These are phyloP conservation scores for Nitzschia sp. DNA, from an alignment of 108 stramenopile species.

Conservation along the genomic window DNA sequence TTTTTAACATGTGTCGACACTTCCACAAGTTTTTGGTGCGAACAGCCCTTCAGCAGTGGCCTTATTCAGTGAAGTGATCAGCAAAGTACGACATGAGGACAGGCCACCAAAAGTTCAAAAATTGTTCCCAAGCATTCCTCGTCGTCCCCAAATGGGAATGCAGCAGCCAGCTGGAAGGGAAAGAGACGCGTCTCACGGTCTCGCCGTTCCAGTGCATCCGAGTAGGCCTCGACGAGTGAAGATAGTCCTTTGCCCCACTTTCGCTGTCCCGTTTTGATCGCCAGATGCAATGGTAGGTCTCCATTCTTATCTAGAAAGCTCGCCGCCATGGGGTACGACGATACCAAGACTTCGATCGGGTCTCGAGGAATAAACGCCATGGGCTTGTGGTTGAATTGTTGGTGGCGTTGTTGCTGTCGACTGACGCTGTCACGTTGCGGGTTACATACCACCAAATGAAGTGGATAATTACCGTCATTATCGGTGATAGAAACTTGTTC, in stretches of 20 bases:
- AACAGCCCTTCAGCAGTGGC: too few relatives aligned
- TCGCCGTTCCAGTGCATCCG: slow-evolving; percentile 2
- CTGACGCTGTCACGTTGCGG: neutral
- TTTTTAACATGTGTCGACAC: too few relatives aligned
- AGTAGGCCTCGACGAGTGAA: slow-evolving; percentile 1
- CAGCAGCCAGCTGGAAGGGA: slow-evolving; percentile 39
- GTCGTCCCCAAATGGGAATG: neutral
- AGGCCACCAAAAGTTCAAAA: slow-evolving; percentile 24
- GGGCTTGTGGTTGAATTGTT: neutral
- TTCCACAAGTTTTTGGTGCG: too few relatives aligned
- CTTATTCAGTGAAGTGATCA: too few relatives aligned
- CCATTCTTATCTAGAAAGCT: neutral
- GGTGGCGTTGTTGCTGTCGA: neutral
- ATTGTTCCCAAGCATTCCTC: slow-evolving; percentile 21
- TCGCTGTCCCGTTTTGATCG: slow-evolving; percentile 20
- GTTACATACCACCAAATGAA: slow-evolving; percentile 16
- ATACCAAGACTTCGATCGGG: slow-evolving; percentile 13
- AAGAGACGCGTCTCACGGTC: slow-evolving; percentile 22
- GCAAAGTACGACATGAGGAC: slow-evolving; percentile 13
- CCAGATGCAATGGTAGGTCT: slow-evolving; percentile 29
- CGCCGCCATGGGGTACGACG: slow-evolving; percentile 22
- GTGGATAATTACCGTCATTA: slow-evolving; percentile 13
- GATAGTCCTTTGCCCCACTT: slow-evolving; percentile 23
- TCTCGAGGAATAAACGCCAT: slow-evolving; percentile 13
- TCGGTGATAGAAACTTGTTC: slow-evolving; percentile 6